phyloP scores from a whole-genome alignment of 2,329 filamentous ascomycete species.

The Sporothrix schenckii region DNA sequence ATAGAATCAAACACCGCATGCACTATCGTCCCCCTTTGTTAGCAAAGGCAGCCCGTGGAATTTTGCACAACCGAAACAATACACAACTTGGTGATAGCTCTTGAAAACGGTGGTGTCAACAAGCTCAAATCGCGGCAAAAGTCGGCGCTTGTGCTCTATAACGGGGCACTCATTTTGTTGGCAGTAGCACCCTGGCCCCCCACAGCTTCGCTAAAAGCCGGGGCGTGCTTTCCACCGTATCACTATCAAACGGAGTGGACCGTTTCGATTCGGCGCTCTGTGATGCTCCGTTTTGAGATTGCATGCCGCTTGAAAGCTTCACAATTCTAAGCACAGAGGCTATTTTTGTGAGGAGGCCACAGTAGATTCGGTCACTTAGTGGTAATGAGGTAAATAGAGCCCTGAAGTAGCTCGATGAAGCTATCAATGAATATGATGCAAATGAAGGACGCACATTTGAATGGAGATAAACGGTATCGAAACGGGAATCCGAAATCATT shows the following conservation, averaged over 20 bases:
- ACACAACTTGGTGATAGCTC: not conserved
- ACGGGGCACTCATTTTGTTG: constrained; percentile 24
- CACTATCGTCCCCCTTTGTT: not conserved
- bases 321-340: not conserved
- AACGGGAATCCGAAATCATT: not conserved
- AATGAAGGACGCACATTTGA: too few species aligned
- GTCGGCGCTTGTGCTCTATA: constrained; percentile 30
- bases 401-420: too few species aligned
- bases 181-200: constrained; percentile 15
- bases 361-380: too few species aligned
- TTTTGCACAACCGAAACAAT: too few species aligned
- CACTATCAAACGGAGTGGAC: not conserved
- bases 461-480: not conserved
- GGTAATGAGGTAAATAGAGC: too few species aligned
- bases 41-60: not conserved
- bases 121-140: constrained; percentile 26
- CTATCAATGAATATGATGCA: too few species aligned
- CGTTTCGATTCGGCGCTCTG: not conserved
- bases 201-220: constrained; percentile 28
- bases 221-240: not conserved
- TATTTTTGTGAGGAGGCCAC: not conserved
- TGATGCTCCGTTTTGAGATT: constrained; percentile 5
- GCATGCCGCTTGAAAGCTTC: not conserved
- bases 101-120: not conserved
- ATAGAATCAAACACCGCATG: not conserved